Percentiles rank a stretch among this genome's conserved stretches.
phyloP scores from a whole-genome alignment of 2,329 filamentous ascomycete genomes.

The Neonectria ditissima region DNA sequence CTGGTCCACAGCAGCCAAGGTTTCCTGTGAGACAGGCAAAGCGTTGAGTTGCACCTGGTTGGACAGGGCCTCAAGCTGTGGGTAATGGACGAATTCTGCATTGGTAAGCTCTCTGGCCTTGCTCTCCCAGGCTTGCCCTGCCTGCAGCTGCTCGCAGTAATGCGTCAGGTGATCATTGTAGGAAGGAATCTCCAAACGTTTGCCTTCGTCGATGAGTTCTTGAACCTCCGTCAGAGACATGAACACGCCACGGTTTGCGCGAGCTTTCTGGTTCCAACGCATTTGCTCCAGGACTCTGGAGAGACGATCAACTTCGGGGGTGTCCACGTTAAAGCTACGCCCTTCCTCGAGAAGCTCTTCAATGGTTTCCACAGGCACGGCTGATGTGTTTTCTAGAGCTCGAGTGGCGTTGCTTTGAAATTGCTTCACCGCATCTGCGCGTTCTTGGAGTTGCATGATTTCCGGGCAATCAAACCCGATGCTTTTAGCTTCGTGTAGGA shows the following conservation, averaged over 20 bases:
- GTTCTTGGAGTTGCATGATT: conserved; percentile 86
- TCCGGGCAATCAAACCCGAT: conserved; percentile 95
- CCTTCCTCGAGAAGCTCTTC: conserved; percentile 93
- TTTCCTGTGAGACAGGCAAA: conserved; percentile 85
- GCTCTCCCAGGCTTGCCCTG: conserved; percentile 88
- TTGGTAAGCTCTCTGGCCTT: conserved; percentile 93
- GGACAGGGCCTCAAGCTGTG: conserved; percentile 91
- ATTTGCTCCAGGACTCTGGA: conserved; percentile 85
- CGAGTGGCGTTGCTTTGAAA: conserved; percentile 83
- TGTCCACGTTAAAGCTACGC: conserved; percentile 89
- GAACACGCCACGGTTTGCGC: conserved; percentile 70
- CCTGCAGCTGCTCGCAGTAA: conserved; percentile 79
- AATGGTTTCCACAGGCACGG: conserved; percentile 77
- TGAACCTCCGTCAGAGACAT: conserved; percentile 83
- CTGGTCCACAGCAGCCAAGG: conserved; percentile 84
- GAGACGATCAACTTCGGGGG: conserved; percentile 86
- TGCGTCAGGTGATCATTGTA: conserved; percentile 84
- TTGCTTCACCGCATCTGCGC: conserved; percentile 83
- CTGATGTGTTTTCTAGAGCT: conserved; percentile 74
- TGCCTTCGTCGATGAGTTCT: conserved; percentile 81
- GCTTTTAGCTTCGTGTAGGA: conserved; percentile 85
- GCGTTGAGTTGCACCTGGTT: conserved; percentile 77
- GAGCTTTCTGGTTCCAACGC: conserved; percentile 87
- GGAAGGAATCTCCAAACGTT: conserved; percentile 80
- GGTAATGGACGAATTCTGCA: conserved; percentile 93